Evolutionary conservation across 2,329 filamentous ascomycete genomes (phyloP).

Genomic region (Aspergillus hiratsukae): DNA sequence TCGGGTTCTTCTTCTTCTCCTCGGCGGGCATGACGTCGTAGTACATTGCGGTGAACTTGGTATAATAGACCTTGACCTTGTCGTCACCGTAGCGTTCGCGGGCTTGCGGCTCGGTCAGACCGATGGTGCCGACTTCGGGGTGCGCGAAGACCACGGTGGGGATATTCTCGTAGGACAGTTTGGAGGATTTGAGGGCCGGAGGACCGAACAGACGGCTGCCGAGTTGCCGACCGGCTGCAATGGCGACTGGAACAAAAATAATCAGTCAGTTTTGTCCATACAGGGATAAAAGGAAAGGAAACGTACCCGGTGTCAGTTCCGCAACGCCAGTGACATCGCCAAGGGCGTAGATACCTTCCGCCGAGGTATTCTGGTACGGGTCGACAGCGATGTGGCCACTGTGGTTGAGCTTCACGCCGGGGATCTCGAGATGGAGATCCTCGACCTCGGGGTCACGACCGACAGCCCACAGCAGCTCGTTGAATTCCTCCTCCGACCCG

Average conservation of each 20-base stretch:
- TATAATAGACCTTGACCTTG: conserved; percentile 48
- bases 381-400: conserved; percentile 45
- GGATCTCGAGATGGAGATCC: conserved; percentile 37
- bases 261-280: neutral
- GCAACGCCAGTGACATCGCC: conserved; percentile 50
- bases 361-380: conserved; percentile 48
- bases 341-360: conserved; percentile 46
- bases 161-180: conserved; percentile 48
- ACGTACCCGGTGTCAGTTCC: conserved; percentile 47
- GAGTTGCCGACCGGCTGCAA: conserved; percentile 49
- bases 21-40: conserved; percentile 45
- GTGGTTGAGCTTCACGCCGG: conserved; percentile 39
- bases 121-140: conserved; percentile 47
- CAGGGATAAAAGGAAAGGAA: neutral
- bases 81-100: conserved; percentile 45
- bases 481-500: conserved; percentile 42
- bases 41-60: conserved; percentile 48
- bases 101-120: conserved; percentile 48
- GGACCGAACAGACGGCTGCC: conserved; percentile 49
- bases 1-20: conserved; percentile 48
- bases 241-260: conserved; percentile 38
- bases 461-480: conserved; percentile 50
- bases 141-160: conserved; percentile 52
- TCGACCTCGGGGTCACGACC: conserved; percentile 45
- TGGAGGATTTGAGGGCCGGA: conserved; percentile 39